phyloP scores from a whole-genome alignment of 495 filamentous ascomycete genomes.

The Aspergillus haitiensis region DNA sequence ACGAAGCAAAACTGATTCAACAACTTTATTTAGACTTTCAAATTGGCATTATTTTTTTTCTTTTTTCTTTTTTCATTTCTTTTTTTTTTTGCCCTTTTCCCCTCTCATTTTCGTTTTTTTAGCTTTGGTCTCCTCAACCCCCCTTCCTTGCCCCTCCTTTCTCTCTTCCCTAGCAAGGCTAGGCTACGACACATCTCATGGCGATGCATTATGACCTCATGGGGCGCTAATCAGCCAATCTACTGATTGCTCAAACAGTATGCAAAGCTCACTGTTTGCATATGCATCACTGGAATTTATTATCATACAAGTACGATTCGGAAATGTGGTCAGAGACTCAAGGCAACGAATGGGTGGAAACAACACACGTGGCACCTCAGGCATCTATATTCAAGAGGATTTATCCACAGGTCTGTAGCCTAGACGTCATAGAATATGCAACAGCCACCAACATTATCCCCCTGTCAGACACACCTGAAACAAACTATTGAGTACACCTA shows the following conservation, averaged over 20 bases:
- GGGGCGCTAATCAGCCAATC: neutral
- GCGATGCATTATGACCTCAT: constrained; percentile 15
- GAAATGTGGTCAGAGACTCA: neutral
- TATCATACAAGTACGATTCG: neutral
- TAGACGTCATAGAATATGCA: neutral
- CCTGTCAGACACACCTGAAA: too few species aligned
- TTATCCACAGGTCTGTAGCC: neutral
- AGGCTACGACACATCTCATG: constrained; percentile 1
- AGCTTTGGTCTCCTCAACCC: neutral
- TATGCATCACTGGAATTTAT: neutral
- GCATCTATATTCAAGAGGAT: neutral
- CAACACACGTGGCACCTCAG: constrained; percentile 1
- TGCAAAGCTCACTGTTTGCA: neutral
- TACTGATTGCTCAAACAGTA: neutral
- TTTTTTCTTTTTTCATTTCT: neutral
- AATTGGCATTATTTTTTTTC: neutral
- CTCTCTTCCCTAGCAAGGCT: neutral
- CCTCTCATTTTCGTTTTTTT: neutral
- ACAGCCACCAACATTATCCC: neutral
- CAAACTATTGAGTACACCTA: too few species aligned
- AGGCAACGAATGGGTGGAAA: neutral
- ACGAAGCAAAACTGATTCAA: neutral
- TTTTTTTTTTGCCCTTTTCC: neutral
- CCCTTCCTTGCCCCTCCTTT: neutral
- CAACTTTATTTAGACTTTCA: constrained; percentile 2